Base-by-base conservation (phyloP, 2,329 filamentous ascomycete genomes). In the Claviceps sp. region DNA sequence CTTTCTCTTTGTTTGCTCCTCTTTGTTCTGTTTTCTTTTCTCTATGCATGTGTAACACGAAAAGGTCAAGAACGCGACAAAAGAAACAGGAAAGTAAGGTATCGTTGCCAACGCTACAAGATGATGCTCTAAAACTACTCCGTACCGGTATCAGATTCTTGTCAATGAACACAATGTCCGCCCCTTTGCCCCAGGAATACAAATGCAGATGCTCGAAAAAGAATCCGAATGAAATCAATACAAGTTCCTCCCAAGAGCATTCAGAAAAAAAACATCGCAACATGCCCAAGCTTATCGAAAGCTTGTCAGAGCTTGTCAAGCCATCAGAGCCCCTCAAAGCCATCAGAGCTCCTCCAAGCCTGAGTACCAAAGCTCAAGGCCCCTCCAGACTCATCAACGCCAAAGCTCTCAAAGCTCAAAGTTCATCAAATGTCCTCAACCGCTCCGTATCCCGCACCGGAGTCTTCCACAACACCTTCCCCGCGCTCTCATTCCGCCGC, bases 341-440 rank as follows among this genome's bases (percentile, higher is more conserved):
- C 26, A 30, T 30, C 26, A 10, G 10, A 30, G 26, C 26, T 30
- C 30, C 30, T 11, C 30, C 11, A 30, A 34, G 10, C 30, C 30
- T 34, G 10, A 8, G 1, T 7, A 8, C 2, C 26, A 26, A 26
- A 8, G 26, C 26, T 26, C 26, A 34, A 10, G 10, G 10, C 10
- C 30, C 30, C 10, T 34, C 30, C 30, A 34, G 30, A 10, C 30
- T 34, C 30, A 11, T 34, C 30, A 34, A 34, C 4, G 30, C 10
- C 30, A 11, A 34, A 34, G 30, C 44, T 41, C 24, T 67, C 61
- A 76, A 50, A 76, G 59, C 63, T 76, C 61, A 76, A 50, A 76
- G 59, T 62, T 76, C 73, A 52, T 76, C 73, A 60, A 76, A 73
- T 17, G 63, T 64, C 51, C 68, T 66, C 43, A 75, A 59, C 53